Percentiles rank a stretch among this genome's conserved stretches.
Evolutionary conservation across 2,329 filamentous ascomycete genomes (phyloP).

Genomic region (Nakataea oryzae): DNA sequence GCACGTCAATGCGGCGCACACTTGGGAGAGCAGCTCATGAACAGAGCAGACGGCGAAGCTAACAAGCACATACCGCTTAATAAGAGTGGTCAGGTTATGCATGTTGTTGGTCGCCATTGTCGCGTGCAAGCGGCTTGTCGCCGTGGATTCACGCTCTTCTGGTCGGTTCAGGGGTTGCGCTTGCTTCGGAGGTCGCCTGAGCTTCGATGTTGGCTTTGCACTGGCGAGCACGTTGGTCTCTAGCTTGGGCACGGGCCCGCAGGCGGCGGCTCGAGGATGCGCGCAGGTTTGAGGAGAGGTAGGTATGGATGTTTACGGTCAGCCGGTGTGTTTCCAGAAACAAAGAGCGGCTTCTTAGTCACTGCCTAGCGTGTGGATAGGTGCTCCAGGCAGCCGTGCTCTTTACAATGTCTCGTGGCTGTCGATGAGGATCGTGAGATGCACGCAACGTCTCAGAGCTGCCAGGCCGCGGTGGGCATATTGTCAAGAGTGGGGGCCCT

Average conservation of each 20-base stretch:
- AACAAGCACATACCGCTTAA: conserved; percentile 70
- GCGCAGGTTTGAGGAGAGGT: not conserved
- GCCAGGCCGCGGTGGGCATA: not conserved
- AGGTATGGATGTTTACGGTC: no score
- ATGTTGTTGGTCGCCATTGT: conserved; percentile 72
- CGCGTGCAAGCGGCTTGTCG: conserved; percentile 8
- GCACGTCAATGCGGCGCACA: conserved; percentile 32
- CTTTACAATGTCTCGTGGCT: not conserved
- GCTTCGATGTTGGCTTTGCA: not conserved
- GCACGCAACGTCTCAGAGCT: not conserved
- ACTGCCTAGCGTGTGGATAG: not conserved
- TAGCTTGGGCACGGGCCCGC: no score
- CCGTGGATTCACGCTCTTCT: not conserved
- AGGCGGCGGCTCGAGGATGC: not conserved
- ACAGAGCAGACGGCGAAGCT: not conserved
- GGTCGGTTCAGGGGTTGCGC: not conserved
- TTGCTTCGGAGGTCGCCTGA: not conserved
- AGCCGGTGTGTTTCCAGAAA: not conserved
- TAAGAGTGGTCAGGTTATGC: conserved; percentile 93
- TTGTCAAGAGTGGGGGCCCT: not conserved
- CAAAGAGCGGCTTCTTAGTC: not conserved
- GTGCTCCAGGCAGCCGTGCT: not conserved
- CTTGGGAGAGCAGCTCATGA: not conserved
- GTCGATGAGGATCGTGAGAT: not conserved
- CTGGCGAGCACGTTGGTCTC: not conserved